These are phyloP conservation scores for Marasmius fiardii DNA, from an alignment of 1,284 basidiomycete genomes.

Conservation along the genomic window DNA sequence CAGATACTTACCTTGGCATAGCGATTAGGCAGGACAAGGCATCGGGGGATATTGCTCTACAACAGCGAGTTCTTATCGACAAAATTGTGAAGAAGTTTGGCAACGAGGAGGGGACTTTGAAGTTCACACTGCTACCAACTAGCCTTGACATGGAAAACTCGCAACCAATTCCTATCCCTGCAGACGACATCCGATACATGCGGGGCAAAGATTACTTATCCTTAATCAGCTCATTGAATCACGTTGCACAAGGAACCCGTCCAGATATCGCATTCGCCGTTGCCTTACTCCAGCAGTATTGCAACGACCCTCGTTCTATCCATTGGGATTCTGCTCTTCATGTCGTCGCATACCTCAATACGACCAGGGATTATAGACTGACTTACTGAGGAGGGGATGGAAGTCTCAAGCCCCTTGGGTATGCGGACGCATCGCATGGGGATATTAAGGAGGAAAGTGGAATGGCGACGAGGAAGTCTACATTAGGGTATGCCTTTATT, in stretches of 20 bases:
- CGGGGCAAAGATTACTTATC: conserved; percentile 22
- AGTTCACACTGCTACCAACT: conserved; percentile 18
- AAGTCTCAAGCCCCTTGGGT: background rate
- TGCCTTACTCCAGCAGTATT: conserved; percentile 22
- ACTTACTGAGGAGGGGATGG: conserved; percentile 19
- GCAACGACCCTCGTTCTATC: conserved; percentile 20
- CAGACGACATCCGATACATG: conserved; percentile 20
- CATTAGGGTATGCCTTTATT: too few species aligned
- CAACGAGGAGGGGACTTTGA: conserved; percentile 18
- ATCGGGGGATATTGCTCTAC: conserved; percentile 15
- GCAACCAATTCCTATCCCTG: conserved; percentile 9
- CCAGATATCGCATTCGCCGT: conserved; percentile 29
- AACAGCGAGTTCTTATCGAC: conserved; percentile 22
- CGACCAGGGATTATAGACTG: conserved; percentile 11
- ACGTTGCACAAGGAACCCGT: conserved; percentile 22
- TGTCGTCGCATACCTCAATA: conserved; percentile 28
- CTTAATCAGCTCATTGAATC: conserved; percentile 26
- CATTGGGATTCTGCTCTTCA: conserved; percentile 29
- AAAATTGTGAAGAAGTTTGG: conserved; percentile 20
- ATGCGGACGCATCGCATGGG: conserved; percentile 18
- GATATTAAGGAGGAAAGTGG: conserved; percentile 23
- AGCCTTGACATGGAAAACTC: conserved; percentile 15
- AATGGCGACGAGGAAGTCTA: conserved; percentile 23
- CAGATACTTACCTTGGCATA: background rate
- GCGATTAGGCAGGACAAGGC: background rate